Base-by-base conservation (phyloP, 169 alveolate genomes). In the Cytauxzoon felis region DNA sequence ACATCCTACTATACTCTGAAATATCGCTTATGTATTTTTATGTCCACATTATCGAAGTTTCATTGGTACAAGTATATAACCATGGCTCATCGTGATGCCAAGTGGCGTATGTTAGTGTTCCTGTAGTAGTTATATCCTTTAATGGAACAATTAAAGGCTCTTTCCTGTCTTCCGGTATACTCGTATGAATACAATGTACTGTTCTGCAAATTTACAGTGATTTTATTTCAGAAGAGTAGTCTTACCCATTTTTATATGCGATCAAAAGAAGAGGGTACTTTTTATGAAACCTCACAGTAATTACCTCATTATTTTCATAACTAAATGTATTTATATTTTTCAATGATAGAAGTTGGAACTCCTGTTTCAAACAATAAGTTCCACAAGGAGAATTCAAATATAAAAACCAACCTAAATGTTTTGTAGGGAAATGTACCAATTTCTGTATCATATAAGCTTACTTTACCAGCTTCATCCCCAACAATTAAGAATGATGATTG, bases 21-120 rank as follows among this genome's bases (percentile, higher is more conserved):
- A n/a, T n/a, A n/a, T n/a, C n/a, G n/a, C n/a, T n/a, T n/a, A n/a
- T n/a, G n/a, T n/a, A n/a, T n/a, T n/a, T n/a, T 33, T 48, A 73
- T 27, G 59, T 70, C 84, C 84, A 73, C 80, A 73, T 48, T 7
- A 34, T 23, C 3, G 49, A 50, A 5, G 41, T 18, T 21, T 64
- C 47, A 11, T 34, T 13, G 1, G 47, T 56, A 5, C 64, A 3
- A 5, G 84, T 73, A 32, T 33, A 63, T 7, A 73, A 18, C 84
- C 84, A 73, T 30, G 78, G 84, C 45, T 73, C 84, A 7, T 23
- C 21, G 27, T 24, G 34, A 47, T 73, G 84, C 84, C 84, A 73
- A 5, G 13, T 21, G 29, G 78, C 71, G 23, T 73, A 70, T 9
- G 56, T 19, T 11, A 59, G 47, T 4, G 58, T 54, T 8, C 45